Conservation (phyloP, 140 eudicot species). For the Ambrosia hybrid region DNA sequence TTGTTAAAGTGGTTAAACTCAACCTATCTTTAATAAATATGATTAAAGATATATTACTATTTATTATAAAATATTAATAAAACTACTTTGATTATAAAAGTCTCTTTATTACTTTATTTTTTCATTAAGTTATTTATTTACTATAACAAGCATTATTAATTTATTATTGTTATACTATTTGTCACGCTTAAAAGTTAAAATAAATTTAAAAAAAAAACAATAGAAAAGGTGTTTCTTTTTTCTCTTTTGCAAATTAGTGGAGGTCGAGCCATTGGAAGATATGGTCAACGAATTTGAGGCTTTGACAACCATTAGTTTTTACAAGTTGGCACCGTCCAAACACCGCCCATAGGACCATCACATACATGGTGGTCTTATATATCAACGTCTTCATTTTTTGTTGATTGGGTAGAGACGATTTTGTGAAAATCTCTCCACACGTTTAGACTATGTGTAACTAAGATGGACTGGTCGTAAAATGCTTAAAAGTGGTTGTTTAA, state of each 20-base stretch:
- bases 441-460: neutral
- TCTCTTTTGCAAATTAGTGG: neutral
- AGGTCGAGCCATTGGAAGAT: neutral
- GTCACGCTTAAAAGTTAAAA: neutral
- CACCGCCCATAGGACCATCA: conserved; percentile 3
- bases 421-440: neutral
- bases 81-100: too few relatives aligned
- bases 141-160: neutral
- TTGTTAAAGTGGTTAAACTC: neutral
- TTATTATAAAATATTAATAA: too few relatives aligned
- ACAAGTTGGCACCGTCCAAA: conserved; percentile 49
- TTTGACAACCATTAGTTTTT: conserved; percentile 30
- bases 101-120: too few relatives aligned
- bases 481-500: too few relatives aligned
- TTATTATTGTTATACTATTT: neutral
- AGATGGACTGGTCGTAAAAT: neutral
- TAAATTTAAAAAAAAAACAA: neutral
- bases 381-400: neutral
- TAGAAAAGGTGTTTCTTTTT: neutral
- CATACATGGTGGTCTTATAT: neutral
- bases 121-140: too few relatives aligned
- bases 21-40: neutral
- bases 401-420: neutral
- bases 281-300: conserved; percentile 1
- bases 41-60: neutral